These are phyloP conservation scores for Gossypium trilobum DNA, from an alignment of 441 rosid genomes.

Conservation along the genomic window DNA sequence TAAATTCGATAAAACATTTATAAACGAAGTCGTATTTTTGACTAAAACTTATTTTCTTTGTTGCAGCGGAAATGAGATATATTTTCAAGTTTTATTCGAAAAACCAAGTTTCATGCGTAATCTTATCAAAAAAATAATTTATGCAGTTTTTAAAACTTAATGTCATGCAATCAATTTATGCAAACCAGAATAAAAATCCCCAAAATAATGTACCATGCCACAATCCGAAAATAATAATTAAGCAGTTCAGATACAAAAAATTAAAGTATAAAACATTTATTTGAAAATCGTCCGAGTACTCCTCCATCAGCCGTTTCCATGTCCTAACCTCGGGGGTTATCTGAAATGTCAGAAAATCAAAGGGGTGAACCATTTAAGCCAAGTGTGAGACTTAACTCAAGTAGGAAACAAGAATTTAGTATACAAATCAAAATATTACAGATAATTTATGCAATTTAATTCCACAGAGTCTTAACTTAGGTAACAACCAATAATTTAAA, in stretches of 20 bases:
- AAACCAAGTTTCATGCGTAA: neutral
- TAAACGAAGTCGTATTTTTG: neutral
- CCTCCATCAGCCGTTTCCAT: neutral
- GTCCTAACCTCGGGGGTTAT: neutral
- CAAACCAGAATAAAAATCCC: neutral
- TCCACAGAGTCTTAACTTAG: neutral
- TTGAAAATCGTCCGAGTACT: neutral
- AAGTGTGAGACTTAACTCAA: neutral
- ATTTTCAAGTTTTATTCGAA: neutral
- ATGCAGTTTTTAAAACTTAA: neutral
- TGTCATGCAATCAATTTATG: neutral
- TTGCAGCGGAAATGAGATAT: too few relatives aligned
- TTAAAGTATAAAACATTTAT: neutral
- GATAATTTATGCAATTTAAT: neutral
- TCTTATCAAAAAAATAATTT: neutral
- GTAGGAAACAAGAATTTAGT: neutral
- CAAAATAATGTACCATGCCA: neutral
- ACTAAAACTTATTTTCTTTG: neutral
- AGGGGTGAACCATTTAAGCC: neutral
- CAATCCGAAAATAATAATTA: too few relatives aligned
- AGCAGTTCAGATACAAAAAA: neutral
- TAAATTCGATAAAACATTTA: neutral
- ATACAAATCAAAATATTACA: too few relatives aligned
- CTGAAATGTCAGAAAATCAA: too few relatives aligned
- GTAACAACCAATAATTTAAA: neutral